A percentile compares a stretch with the other conserved stretches of the same genome.
phyloP scores from a whole-genome alignment of 306 rosid species.

The Castanea mollissima region DNA sequence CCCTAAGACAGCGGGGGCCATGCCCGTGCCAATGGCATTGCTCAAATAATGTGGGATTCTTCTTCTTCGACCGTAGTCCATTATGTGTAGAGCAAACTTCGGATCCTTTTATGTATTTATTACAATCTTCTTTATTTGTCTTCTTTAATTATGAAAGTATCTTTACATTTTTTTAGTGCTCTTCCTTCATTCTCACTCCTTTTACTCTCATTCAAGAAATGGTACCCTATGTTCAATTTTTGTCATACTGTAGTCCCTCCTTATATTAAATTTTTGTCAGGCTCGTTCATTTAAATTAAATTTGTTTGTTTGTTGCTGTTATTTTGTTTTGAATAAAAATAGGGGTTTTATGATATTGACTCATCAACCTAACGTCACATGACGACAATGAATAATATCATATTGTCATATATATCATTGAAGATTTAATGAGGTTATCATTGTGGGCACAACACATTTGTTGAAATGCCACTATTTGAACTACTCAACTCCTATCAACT shows the following conservation, averaged over 20 bases:
- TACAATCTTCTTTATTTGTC: too few species aligned
- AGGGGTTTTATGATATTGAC: too few species aligned
- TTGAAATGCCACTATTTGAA: too few species aligned
- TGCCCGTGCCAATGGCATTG: not conserved
- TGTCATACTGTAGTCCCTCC: too few species aligned
- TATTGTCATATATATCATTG: accelerated
- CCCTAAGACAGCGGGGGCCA: slow-evolving; percentile 1
- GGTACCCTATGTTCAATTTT: not conserved
- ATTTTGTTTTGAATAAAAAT: not conserved
- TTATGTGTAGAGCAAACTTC: not conserved
- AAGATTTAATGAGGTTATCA: accelerated
- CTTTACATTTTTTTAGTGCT: not conserved
- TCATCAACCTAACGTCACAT: accelerated
- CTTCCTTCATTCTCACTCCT: slow-evolving; percentile 16
- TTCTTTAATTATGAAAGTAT: not conserved
- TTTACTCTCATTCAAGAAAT: not conserved
- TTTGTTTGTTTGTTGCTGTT: not conserved
- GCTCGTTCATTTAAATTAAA: not conserved
- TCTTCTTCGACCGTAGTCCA: not conserved
- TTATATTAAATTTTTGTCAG: not conserved
- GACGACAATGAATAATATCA: too few species aligned
- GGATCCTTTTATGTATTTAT: not conserved
- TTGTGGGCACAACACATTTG: too few species aligned
- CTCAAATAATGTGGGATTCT: not conserved
- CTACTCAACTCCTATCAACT: too few species aligned